Conservation (phyloP, 345 rosid genomes). For the Capsella bursapastoris region DNA sequence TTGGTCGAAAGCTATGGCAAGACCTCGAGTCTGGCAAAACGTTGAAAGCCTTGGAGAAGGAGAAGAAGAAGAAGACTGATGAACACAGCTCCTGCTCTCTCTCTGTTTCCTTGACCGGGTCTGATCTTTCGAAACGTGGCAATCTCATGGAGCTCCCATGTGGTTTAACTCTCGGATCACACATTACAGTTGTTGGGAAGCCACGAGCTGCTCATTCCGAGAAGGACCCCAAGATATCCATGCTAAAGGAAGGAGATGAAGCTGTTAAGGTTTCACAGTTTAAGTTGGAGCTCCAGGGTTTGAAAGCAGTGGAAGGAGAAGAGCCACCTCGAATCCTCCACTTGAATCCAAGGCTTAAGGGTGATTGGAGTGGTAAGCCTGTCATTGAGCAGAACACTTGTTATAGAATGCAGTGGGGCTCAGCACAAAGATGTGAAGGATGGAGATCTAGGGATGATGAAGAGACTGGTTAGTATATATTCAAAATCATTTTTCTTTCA, state of each 20-base stretch:
- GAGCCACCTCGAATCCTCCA: slow-evolving; percentile 87
- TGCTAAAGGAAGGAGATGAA: slow-evolving; percentile 57
- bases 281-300: slow-evolving; percentile 79
- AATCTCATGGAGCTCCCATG: slow-evolving; percentile 72
- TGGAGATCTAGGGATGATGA: slow-evolving; percentile 78
- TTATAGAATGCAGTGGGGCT: slow-evolving; percentile 88
- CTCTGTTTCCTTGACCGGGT: slow-evolving; percentile 60
- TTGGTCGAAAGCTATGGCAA: slow-evolving; percentile 69
- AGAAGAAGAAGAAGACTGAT: slow-evolving; percentile 45
- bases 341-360: slow-evolving; percentile 88
- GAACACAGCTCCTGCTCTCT: slow-evolving; percentile 51
- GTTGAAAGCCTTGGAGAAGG: slow-evolving; percentile 9
- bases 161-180: slow-evolving; percentile 83
- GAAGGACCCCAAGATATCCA: slow-evolving; percentile 60
- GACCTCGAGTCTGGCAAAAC: slow-evolving; percentile 57
- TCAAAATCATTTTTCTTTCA: slow-evolving; percentile 9
- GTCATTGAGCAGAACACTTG: slow-evolving; percentile 95
- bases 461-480: slow-evolving; percentile 65
- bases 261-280: slow-evolving; percentile 74
- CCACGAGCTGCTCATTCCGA: slow-evolving; percentile 67
- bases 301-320: slow-evolving; percentile 83
- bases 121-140: slow-evolving; percentile 52
- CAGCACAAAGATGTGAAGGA: slow-evolving; percentile 78
- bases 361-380: slow-evolving; percentile 87
- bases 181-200: slow-evolving; percentile 74